Evolutionary conservation across 345 rosid species (phyloP).

Genomic region (Bruguiera parviflora): DNA sequence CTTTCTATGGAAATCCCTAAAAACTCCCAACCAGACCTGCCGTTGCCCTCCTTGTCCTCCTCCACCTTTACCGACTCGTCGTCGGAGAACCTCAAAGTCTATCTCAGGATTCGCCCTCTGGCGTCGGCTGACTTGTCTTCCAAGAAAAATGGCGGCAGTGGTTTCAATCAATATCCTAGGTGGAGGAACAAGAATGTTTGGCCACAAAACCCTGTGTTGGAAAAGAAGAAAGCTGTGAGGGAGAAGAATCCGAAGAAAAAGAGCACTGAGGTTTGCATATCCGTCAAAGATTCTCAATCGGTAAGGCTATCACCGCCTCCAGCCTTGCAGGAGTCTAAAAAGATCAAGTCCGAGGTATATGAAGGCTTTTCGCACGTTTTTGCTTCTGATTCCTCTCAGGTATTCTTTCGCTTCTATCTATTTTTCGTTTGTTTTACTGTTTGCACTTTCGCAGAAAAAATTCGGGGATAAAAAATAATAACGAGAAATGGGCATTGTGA

Average conservation of each 20-base stretch:
- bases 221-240: slow-evolving; percentile 25
- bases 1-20: slow-evolving; percentile 36
- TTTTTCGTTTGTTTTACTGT: neutral
- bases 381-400: slow-evolving; percentile 66
- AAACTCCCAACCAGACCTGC: slow-evolving; percentile 12
- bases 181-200: slow-evolving; percentile 51
- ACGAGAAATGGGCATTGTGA: no score
- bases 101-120: slow-evolving; percentile 57
- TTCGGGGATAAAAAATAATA: no score
- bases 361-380: slow-evolving; percentile 90
- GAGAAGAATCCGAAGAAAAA: slow-evolving; percentile 36
- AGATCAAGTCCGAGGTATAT: slow-evolving; percentile 66
- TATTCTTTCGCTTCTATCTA: slow-evolving; percentile 7
- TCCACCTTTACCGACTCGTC: slow-evolving; percentile 3
- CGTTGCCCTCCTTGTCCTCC: neutral
- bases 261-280: slow-evolving; percentile 38
- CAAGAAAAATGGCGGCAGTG: neutral
- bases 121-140: slow-evolving; percentile 8
- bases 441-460: neutral
- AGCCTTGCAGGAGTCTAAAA: slow-evolving; percentile 56
- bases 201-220: slow-evolving; percentile 49
- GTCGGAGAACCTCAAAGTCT: slow-evolving; percentile 58
- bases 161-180: slow-evolving; percentile 10
- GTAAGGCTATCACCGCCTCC: slow-evolving; percentile 61
- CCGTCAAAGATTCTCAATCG: slow-evolving; percentile 48